phyloP scores from a whole-genome alignment of 257 asterid species.

The Oldenlandia corymbosa region DNA sequence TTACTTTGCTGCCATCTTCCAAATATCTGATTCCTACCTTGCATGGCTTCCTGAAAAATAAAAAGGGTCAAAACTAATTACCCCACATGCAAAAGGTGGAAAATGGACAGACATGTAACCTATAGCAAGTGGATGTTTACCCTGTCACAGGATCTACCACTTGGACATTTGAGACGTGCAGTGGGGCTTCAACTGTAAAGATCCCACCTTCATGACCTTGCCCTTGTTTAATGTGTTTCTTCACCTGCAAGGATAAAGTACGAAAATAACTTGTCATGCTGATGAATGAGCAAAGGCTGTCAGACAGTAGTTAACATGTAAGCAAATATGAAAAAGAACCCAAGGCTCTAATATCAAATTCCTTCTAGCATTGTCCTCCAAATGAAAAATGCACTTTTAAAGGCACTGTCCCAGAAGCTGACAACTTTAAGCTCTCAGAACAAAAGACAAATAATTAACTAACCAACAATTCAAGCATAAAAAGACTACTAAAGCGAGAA shows the following conservation, averaged over 20 bases:
- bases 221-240: constrained; percentile 94
- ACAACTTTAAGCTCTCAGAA: background rate
- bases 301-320: background rate
- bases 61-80: constrained; percentile 23
- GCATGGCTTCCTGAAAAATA: constrained; percentile 59
- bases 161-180: constrained; percentile 89
- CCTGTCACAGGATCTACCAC: constrained; percentile 87
- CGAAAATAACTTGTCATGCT: background rate
- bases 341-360: background rate
- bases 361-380: background rate
- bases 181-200: constrained; percentile 92
- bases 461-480: background rate
- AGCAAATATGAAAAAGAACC: background rate
- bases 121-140: constrained; percentile 31
- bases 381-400: background rate
- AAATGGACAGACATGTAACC: background rate
- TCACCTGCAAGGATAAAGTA: constrained; percentile 50
- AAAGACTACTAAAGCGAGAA: no score
- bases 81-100: background rate
- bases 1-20: constrained; percentile 83
- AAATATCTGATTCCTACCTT: constrained; percentile 73
- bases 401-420: background rate
- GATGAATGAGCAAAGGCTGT: background rate
- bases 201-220: constrained; percentile 99
- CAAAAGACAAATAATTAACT: background rate